phyloP scores from a whole-genome alignment of 2,329 filamentous ascomycete species.

The Aureobasidium mangrovei region DNA sequence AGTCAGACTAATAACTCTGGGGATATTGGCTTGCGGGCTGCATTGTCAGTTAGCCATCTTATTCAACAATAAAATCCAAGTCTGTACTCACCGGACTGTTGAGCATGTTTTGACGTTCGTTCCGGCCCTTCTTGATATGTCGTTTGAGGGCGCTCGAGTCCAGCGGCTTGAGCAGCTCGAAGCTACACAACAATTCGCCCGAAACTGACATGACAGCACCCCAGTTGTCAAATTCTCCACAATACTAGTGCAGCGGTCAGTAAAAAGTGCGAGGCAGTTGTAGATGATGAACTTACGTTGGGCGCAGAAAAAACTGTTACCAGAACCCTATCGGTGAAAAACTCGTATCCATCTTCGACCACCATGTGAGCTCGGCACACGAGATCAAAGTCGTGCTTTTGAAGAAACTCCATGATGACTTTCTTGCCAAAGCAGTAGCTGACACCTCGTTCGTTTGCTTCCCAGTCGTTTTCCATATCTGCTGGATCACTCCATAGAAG shows the following conservation, averaged over 20 bases:
- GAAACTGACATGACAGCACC: slow-evolving; percentile 98
- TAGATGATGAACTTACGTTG: slow-evolving; percentile 59
- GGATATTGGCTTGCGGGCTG: slow-evolving; percentile 43
- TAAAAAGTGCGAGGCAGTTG: background rate
- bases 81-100: slow-evolving; percentile 77
- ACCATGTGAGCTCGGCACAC: slow-evolving; percentile 99
- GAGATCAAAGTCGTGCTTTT: slow-evolving; percentile 90
- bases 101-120: slow-evolving; percentile 87
- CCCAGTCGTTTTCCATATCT: slow-evolving; percentile 93
- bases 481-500: slow-evolving; percentile 95
- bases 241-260: slow-evolving; percentile 57
- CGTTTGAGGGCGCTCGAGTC: slow-evolving; percentile 95
- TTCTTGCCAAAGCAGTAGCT: slow-evolving; percentile 99
- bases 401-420: slow-evolving; percentile 92
- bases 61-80: background rate
- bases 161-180: slow-evolving; percentile 90
- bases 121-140: slow-evolving; percentile 96
- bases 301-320: slow-evolving; percentile 97
- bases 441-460: slow-evolving; percentile 91
- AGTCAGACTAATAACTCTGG: slow-evolving; percentile 39
- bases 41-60: slow-evolving; percentile 19
- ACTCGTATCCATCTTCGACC: slow-evolving; percentile 97
- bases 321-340: slow-evolving; percentile 89
- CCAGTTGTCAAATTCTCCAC: slow-evolving; percentile 98
- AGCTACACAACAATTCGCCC: slow-evolving; percentile 85